These are phyloP conservation scores for Colletotrichum chlorophyti DNA, from an alignment of 2,329 filamentous ascomycete genomes.

Conservation along the genomic window DNA sequence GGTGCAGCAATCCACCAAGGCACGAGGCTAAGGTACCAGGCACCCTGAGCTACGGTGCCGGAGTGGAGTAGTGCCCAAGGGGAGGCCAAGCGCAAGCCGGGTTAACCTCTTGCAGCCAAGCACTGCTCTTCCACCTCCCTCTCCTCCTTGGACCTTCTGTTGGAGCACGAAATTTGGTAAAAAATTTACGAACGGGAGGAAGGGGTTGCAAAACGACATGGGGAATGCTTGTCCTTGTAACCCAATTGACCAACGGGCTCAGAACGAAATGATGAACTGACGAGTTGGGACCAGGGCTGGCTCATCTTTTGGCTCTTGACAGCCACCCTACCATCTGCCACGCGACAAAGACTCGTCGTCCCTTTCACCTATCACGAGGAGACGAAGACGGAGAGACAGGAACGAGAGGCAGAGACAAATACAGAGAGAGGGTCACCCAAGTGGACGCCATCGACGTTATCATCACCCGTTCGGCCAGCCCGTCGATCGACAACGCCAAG, in stretches of 20 bases:
- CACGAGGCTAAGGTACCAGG: too few relatives aligned
- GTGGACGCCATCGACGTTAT: neutral
- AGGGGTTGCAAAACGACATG: conserved; percentile 23
- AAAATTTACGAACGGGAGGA: conserved; percentile 21
- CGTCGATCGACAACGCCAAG: conserved; percentile 18
- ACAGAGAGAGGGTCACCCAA: neutral
- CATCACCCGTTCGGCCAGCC: neutral
- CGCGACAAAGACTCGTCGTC: too few relatives aligned
- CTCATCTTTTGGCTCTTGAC: too few relatives aligned
- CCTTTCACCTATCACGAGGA: too few relatives aligned
- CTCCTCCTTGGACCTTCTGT: too few relatives aligned
- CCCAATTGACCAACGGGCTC: conserved; percentile 7
- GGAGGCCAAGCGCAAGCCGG: conserved; percentile 7
- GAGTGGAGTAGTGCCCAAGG: too few relatives aligned
- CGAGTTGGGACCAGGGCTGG: too few relatives aligned
- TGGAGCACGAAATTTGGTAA: conserved; percentile 20
- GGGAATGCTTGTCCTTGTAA: conserved; percentile 26
- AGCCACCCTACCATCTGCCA: too few relatives aligned
- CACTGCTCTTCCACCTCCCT: neutral
- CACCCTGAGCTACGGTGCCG: too few relatives aligned
- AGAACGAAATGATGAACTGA: conserved; percentile 11
- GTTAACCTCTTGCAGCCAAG: neutral
- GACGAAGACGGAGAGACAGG: too few relatives aligned
- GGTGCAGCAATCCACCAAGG: conserved; percentile 22
- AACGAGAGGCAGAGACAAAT: neutral